Percentiles rank a stretch among this genome's conserved stretches.
Conservation (phyloP, 2,329 filamentous ascomycete species). For the Xylariales sp. region DNA sequence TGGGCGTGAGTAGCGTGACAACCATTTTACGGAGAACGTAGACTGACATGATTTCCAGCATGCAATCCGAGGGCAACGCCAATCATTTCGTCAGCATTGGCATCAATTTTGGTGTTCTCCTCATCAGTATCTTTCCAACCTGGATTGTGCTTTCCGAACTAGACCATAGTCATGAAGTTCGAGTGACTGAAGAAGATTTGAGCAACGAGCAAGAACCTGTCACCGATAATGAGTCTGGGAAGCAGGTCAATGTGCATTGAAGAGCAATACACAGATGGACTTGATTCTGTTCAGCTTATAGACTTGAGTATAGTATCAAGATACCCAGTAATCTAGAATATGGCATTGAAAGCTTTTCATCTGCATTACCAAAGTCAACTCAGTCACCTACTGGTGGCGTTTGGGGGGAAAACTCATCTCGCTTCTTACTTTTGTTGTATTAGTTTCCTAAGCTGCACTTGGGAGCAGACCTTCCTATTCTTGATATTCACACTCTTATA, state of each 20-base stretch:
- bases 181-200: conserved; percentile 10
- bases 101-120: conserved; percentile 25
- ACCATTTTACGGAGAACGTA: neutral
- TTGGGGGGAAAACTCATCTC: too few relatives aligned
- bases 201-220: conserved; percentile 2
- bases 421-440: too few relatives aligned
- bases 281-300: too few relatives aligned
- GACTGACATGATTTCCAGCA: conserved; percentile 12
- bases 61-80: conserved; percentile 26
- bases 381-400: too few relatives aligned
- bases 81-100: conserved; percentile 29
- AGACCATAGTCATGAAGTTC: conserved; percentile 23
- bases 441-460: too few relatives aligned
- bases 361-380: too few relatives aligned
- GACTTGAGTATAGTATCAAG: too few relatives aligned
- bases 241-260: neutral
- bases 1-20: conserved; percentile 20
- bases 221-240: neutral
- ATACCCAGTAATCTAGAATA: too few relatives aligned
- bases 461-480: too few relatives aligned
- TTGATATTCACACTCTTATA: too few relatives aligned
- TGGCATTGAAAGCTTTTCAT: too few relatives aligned
- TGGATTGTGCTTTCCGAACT: conserved; percentile 27
- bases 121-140: conserved; percentile 24
- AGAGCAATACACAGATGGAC: too few relatives aligned